Percentiles rank a stretch among this genome's conserved stretches.
Evolutionary conservation across 2,329 filamentous ascomycete genomes (phyloP).

Genomic region (Aspergillus novofumigatus): DNA sequence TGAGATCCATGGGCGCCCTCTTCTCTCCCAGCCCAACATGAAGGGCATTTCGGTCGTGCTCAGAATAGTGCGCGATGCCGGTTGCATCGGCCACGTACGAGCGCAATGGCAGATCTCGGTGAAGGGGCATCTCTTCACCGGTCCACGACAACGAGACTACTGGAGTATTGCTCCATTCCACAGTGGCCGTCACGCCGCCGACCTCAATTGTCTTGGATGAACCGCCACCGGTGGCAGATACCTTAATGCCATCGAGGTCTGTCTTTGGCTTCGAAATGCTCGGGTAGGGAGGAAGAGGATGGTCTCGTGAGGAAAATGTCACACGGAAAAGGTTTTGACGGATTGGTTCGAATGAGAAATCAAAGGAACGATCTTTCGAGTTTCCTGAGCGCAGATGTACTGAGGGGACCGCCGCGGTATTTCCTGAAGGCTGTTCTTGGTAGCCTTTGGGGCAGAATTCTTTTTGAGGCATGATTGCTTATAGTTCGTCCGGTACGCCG

Average conservation of each 20-base stretch:
- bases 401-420: conserved; percentile 11
- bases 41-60: conserved; percentile 58
- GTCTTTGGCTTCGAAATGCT: conserved; percentile 49
- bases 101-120: conserved; percentile 60
- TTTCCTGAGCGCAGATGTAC: conserved; percentile 44
- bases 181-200: conserved; percentile 48
- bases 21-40: conserved; percentile 71
- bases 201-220: conserved; percentile 44
- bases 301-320: conserved; percentile 59
- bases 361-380: conserved; percentile 39
- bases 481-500: neutral
- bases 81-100: conserved; percentile 61
- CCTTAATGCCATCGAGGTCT: conserved; percentile 31
- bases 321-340: conserved; percentile 63
- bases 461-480: conserved; percentile 45
- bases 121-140: conserved; percentile 50
- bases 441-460: conserved; percentile 42
- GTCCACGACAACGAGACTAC: conserved; percentile 55
- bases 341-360: conserved; percentile 62
- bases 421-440: conserved; percentile 24
- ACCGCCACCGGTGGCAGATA: conserved; percentile 27
- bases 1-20: conserved; percentile 67
- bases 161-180: conserved; percentile 58
- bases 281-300: conserved; percentile 63
- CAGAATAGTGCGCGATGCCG: conserved; percentile 62